Conservation (phyloP, 2,329 filamentous ascomycete species). For the Colletotrichum theobromicola region DNA sequence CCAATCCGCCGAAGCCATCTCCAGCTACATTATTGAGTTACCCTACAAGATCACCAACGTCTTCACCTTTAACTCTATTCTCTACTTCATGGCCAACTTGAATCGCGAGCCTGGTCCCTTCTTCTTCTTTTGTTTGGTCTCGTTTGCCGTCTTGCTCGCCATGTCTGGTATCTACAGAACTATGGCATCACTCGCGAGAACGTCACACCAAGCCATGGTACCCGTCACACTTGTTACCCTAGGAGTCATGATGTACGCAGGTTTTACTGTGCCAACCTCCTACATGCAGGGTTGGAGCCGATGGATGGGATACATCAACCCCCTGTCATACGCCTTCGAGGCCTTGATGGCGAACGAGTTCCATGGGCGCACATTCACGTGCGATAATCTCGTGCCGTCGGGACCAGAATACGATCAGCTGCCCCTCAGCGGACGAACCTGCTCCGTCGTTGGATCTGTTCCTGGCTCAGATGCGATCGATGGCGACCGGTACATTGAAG, state of each 20-base stretch:
- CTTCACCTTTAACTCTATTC: constrained; percentile 63
- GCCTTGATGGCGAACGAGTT: constrained; percentile 87
- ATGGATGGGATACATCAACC: constrained; percentile 85
- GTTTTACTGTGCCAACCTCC: constrained; percentile 66
- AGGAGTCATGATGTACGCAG: constrained; percentile 72
- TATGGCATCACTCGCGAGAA: constrained; percentile 31
- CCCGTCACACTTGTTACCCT: constrained; percentile 66
- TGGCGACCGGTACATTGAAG: constrained; percentile 49
- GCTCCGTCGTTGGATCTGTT: constrained; percentile 47
- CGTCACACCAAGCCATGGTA: constrained; percentile 41
- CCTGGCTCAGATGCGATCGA: constrained; percentile 45
- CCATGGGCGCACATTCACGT: constrained; percentile 62
- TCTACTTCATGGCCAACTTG: constrained; percentile 73
- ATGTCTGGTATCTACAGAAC: constrained; percentile 36
- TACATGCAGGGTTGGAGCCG: constrained; percentile 82
- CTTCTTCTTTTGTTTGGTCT: constrained; percentile 60
- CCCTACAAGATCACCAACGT: constrained; percentile 65
- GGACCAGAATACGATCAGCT: constrained; percentile 40
- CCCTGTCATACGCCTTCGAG: constrained; percentile 82
- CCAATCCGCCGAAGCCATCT: constrained; percentile 58
- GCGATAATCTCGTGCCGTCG: constrained; percentile 50
- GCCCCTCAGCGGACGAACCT: constrained; percentile 44
- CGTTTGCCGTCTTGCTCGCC: constrained; percentile 36
- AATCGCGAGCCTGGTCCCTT: constrained; percentile 62
- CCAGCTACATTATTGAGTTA: constrained; percentile 67